These are phyloP conservation scores for Candida nonsorbophila DNA, from an alignment of 805 yeast genomes.

Conservation along the genomic window DNA sequence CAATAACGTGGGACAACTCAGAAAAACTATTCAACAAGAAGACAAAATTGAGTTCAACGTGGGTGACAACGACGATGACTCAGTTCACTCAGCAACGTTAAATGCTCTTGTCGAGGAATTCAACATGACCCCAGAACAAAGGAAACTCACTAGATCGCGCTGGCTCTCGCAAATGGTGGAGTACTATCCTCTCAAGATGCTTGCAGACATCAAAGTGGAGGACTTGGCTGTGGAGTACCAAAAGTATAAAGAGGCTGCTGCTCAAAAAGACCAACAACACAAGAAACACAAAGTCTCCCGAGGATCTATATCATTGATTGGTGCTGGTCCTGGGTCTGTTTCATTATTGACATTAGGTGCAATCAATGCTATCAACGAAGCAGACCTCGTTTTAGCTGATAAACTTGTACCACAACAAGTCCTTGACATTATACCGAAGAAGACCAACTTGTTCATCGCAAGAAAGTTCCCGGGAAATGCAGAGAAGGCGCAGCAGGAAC, in stretches of 20 bases:
- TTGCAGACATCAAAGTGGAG: slow-evolving; percentile 55
- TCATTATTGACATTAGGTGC: slow-evolving; percentile 84
- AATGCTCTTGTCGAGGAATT: slow-evolving; percentile 61
- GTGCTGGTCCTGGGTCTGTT: slow-evolving; percentile 90
- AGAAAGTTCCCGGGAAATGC: slow-evolving; percentile 96
- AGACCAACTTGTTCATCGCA: slow-evolving; percentile 77
- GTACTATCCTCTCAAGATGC: slow-evolving; percentile 70
- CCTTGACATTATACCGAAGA: slow-evolving; percentile 70
- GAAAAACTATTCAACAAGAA: slow-evolving; percentile 49
- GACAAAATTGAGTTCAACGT: slow-evolving; percentile 34
- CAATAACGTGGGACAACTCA: slow-evolving; percentile 59
- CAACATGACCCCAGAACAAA: slow-evolving; percentile 46
- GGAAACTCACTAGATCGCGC: slow-evolving; percentile 57
- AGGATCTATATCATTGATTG: slow-evolving; percentile 77
- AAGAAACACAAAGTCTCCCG: slow-evolving; percentile 1
- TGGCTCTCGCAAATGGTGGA: slow-evolving; percentile 91
- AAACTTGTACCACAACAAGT: slow-evolving; percentile 89
- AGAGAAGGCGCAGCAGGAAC: slow-evolving; percentile 84
- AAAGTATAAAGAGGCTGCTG: not conserved
- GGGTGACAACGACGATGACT: slow-evolving; percentile 67
- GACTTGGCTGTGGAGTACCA: slow-evolving; percentile 46
- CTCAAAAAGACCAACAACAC: slow-evolving; percentile 12
- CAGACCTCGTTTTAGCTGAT: slow-evolving; percentile 84
- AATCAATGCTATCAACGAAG: slow-evolving; percentile 67
- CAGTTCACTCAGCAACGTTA: slow-evolving; percentile 52